phyloP scores from a whole-genome alignment of 2,329 filamentous ascomycete genomes.

The Myriosclerotinia duriaeana region DNA sequence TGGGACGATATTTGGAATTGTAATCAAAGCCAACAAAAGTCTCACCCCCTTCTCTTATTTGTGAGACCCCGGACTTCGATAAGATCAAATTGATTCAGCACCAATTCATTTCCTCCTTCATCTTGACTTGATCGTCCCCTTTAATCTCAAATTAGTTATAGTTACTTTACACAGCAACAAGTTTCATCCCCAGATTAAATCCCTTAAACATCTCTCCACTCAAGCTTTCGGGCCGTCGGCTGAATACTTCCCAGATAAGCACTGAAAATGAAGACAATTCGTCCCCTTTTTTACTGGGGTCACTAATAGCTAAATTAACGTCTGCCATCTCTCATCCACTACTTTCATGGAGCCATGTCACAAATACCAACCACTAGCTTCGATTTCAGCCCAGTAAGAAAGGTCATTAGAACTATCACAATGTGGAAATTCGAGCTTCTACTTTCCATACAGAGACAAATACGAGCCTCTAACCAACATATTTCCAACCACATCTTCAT shows the following conservation, averaged over 20 bases:
- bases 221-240: neutral
- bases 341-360: neutral
- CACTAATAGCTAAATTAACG: neutral
- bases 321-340: neutral
- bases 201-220: slow-evolving; percentile 4
- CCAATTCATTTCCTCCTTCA: neutral
- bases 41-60: neutral
- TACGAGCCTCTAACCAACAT: slow-evolving; percentile 9
- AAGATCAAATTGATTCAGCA: slow-evolving; percentile 1
- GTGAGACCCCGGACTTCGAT: neutral
- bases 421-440: neutral
- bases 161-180: neutral
- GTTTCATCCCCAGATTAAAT: slow-evolving; percentile 6
- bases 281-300: neutral
- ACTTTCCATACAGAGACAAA: slow-evolving; percentile 8
- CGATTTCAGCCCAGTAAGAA: neutral
- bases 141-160: neutral
- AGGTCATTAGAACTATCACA: neutral
- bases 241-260: neutral
- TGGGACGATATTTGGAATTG: slow-evolving; percentile 8
- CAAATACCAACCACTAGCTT: neutral
- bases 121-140: neutral
- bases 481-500: neutral
- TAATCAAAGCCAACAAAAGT: slow-evolving; percentile 8
- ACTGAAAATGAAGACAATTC: slow-evolving; percentile 11